Base-by-base conservation (phyloP, 768 basidiomycete species). In the Harrya chromipes region DNA sequence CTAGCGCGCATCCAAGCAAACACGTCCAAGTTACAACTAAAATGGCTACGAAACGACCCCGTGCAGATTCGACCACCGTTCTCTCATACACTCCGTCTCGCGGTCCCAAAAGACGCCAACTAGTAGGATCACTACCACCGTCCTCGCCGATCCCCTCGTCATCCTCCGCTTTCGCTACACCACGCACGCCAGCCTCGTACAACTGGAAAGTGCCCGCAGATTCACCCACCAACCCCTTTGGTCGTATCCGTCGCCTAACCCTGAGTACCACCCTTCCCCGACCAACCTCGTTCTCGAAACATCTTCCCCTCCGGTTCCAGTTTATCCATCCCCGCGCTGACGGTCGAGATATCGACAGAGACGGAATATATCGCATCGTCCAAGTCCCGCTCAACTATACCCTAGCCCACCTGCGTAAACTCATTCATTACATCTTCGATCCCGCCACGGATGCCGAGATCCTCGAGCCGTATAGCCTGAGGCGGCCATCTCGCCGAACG, bases 381-480 rank as follows among this genome's bases (percentile, higher is more conserved):
- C 85, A 86, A 54, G 83, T 87, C 8, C 87, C 87, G 0, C 69
- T 81, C 23, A 85, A 75, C 60, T 88, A 87, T 61, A 84, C 83
- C 0, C 82, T 90, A 55, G 70, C 76, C 0, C 85, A 85, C 57
- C 70, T 90, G 5, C 78, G 79, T 35, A 76, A 74, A 40, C 75
- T 90, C 40, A 72, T 88, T 24, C 68, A 76, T 7, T 89, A 80
- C 59, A 65, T 86, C 6, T 88, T 86, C 55, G 50, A 54, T 43
- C 65, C 64, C 3, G 62, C 66, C 1, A 55, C 31, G 21, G 57
- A 68, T 9, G 47, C 40, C 8, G 65, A 68, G 42, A 58, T 68
- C 29, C 35, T 50, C 20, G 57, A 54, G 27, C 46, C 57, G 11
- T 55, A 58, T 21, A 49, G 23, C 11, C 19, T 61, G 16, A 59